Evolutionary conservation across 1,284 basidiomycete genomes (phyloP).

Genomic region (Ceratobasidium sp.): DNA sequence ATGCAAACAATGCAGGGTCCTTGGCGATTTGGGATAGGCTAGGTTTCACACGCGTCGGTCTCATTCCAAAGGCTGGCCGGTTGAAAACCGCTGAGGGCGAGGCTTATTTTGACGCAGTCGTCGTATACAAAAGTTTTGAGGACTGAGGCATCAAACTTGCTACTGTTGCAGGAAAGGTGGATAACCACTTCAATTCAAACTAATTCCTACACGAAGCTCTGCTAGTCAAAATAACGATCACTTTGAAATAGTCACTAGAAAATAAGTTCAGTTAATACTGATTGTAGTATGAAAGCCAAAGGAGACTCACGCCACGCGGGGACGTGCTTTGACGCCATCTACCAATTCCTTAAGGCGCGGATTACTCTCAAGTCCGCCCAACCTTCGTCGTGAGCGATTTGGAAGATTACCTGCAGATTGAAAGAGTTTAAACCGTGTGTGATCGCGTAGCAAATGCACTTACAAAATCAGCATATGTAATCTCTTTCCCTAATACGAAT

Average conservation of each 20-base stretch:
- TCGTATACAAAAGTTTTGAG: conserved; percentile 83
- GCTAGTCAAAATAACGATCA: conserved; percentile 26
- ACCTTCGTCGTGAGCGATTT: conserved; percentile 35
- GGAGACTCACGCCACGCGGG: conserved; percentile 22
- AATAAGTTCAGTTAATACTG: not conserved
- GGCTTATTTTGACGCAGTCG: conserved; percentile 87
- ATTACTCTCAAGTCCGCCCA: conserved; percentile 25
- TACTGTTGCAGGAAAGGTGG: not conserved
- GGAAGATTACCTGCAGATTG: conserved; percentile 27
- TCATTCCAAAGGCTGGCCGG: conserved; percentile 85
- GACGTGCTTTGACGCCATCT: conserved; percentile 30
- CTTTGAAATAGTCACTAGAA: conserved; percentile 29
- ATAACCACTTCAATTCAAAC: not conserved
- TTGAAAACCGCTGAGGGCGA: conserved; percentile 73
- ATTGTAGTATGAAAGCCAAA: not conserved
- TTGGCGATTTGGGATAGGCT: conserved; percentile 85
- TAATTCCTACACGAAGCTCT: not conserved
- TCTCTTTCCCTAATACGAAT: conserved; percentile 25
- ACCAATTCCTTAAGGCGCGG: conserved; percentile 36
- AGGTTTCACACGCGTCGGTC: conserved; percentile 81
- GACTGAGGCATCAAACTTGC: not conserved
- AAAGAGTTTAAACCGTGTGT: not conserved
- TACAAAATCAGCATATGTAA: conserved; percentile 35
- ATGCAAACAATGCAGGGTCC: conserved; percentile 56
- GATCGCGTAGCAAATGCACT: not conserved